These are phyloP conservation scores for Geotrichum histeridarum DNA, from an alignment of 1,139 yeast species.

Conservation along the genomic window DNA sequence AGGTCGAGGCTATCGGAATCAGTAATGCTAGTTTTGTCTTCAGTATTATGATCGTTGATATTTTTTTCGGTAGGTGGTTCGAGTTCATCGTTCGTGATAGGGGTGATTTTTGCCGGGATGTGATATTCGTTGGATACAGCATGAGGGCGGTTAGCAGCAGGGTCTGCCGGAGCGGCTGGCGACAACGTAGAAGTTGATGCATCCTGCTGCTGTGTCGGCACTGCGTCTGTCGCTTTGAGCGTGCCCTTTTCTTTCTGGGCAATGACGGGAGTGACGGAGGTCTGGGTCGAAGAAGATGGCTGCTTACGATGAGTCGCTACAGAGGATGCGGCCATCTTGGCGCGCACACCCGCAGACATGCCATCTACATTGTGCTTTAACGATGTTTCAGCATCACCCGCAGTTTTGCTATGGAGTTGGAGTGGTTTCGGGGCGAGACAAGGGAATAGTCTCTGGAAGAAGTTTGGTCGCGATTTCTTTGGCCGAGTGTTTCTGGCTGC, in stretches of 20 bases:
- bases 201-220: neutral
- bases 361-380: neutral
- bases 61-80: neutral
- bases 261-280: neutral
- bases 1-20: slow-evolving; percentile 11
- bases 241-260: neutral
- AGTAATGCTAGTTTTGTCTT: slow-evolving; percentile 11
- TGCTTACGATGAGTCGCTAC: neutral
- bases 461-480: slow-evolving; percentile 1
- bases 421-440: neutral
- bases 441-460: neutral
- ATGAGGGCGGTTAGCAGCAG: neutral
- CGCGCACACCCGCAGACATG: slow-evolving; percentile 7
- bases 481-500: neutral
- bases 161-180: neutral
- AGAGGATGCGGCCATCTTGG: slow-evolving; percentile 4
- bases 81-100: neutral
- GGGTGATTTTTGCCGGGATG: neutral
- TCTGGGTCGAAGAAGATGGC: neutral
- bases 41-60: slow-evolving; percentile 6
- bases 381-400: neutral
- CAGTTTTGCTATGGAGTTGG: neutral
- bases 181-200: neutral
- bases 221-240: neutral
- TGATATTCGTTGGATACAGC: neutral